Evolutionary conservation across 257 asterid genomes (phyloP).

Genomic region (Fraxinus cuspidata): DNA sequence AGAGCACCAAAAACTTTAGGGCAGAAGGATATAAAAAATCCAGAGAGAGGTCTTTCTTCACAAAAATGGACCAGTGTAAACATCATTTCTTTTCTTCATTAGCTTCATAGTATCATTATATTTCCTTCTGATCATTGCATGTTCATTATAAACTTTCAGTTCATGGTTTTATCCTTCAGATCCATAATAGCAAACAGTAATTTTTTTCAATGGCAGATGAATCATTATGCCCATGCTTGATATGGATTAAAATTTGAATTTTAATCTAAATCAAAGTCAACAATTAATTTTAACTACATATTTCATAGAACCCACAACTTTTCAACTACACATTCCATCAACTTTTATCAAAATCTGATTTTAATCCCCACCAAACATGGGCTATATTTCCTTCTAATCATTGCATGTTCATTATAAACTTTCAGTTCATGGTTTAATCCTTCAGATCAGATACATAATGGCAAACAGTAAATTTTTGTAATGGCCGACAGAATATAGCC

Average conservation of each 20-base stretch:
- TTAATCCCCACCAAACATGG: no score
- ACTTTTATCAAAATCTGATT: no score
- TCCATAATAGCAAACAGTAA: neutral
- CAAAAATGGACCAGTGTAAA: neutral
- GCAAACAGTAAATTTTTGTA: neutral
- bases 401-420: neutral
- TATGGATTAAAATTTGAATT: no score
- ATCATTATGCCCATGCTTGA: no score
- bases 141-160: neutral
- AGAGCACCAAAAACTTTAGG: constrained; percentile 2
- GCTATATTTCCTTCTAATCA: neutral
- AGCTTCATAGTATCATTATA: neutral
- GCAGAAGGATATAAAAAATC: neutral
- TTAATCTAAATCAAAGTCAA: no score
- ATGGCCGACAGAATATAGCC: neutral
- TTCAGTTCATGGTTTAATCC: neutral
- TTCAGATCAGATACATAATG: neutral
- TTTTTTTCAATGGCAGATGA: neutral
- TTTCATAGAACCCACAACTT: no score
- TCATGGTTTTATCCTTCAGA: neutral
- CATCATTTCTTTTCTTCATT: neutral
- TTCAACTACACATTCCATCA: no score
- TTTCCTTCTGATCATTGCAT: neutral
- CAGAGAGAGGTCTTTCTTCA: neutral
- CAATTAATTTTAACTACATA: no score